Evolutionary conservation across 2,329 filamentous ascomycete genomes (phyloP).

Genomic region (Knoxdaviesia proteae): DNA sequence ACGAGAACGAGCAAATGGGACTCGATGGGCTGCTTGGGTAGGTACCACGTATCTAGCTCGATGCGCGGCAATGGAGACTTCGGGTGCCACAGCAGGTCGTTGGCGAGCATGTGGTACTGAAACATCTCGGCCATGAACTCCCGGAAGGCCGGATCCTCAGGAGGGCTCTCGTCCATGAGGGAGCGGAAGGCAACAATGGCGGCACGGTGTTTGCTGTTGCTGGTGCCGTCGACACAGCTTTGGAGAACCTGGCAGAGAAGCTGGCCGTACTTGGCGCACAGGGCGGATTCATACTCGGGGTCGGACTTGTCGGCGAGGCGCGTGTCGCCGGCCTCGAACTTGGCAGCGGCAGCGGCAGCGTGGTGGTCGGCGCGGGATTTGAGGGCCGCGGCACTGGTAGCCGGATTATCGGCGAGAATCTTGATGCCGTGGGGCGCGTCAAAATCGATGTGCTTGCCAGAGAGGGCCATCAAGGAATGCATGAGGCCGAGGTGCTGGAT

Average conservation of each 20-base stretch:
- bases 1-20: conserved; percentile 56
- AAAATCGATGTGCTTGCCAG: conserved; percentile 53
- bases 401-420: conserved; percentile 26
- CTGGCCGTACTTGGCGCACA: conserved; percentile 37
- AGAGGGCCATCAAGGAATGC: conserved; percentile 73
- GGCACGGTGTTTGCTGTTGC: conserved; percentile 50
- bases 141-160: conserved; percentile 43
- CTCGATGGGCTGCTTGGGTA: conserved; percentile 17
- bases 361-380: conserved; percentile 32
- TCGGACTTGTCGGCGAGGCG: conserved; percentile 19
- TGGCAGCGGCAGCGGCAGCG: conserved; percentile 14
- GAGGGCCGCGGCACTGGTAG: conserved; percentile 23
- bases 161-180: conserved; percentile 41
- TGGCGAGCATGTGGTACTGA: conserved; percentile 57
- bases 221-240: conserved; percentile 33
- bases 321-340: conserved; percentile 14
- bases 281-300: conserved; percentile 21
- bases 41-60: conserved; percentile 21
- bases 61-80: conserved; percentile 16
- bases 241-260: conserved; percentile 41
- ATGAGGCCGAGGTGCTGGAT: conserved; percentile 63
- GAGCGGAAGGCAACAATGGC: conserved; percentile 59
- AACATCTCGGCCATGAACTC: conserved; percentile 57
- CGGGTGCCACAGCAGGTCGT: conserved; percentile 34
- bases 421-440: conserved; percentile 33